Conservation (phyloP, 179 eudicot genomes). For the Vitellaria paradoxa region DNA sequence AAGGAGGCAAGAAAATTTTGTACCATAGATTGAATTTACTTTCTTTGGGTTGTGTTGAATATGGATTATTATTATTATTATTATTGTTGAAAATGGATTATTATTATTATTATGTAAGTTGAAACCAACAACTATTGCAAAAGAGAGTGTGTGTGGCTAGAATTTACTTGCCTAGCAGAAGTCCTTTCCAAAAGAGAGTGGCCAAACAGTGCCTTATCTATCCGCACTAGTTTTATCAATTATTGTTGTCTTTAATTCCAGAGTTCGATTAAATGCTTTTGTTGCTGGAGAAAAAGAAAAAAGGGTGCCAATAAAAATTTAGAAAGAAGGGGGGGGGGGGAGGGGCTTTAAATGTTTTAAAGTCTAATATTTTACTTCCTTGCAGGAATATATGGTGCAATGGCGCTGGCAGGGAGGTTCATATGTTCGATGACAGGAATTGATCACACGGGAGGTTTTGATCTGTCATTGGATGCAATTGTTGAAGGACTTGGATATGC, state of each 20-base stretch:
- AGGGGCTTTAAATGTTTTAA: too few relatives aligned
- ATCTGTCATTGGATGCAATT: constrained; percentile 67
- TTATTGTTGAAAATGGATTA: too few relatives aligned
- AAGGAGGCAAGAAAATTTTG: too few relatives aligned
- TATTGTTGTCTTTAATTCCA: not conserved
- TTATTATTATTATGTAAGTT: too few relatives aligned
- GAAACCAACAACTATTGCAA: not conserved
- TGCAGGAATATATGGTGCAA: constrained; percentile 89
- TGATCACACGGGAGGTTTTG: constrained; percentile 76
- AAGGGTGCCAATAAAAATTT: too few relatives aligned
- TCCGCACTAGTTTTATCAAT: not conserved
- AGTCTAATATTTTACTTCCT: too few relatives aligned
- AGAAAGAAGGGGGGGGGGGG: too few relatives aligned
- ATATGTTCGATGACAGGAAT: constrained; percentile 79
- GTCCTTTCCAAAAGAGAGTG: not conserved
- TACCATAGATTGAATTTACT: not conserved
- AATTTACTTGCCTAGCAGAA: not conserved
- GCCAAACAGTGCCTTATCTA: not conserved
- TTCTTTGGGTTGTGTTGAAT: not conserved
- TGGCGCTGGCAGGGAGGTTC: constrained; percentile 91
- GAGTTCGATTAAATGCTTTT: not conserved
- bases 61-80: too few relatives aligned
- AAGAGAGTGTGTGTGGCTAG: not conserved
- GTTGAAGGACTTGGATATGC: constrained; percentile 97
- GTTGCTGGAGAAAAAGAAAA: not conserved